A percentile compares a stretch with the other conserved stretches of the same genome.
These are phyloP conservation scores for Solanum chilense DNA, from an alignment of 257 asterid species.

Conservation along the genomic window DNA sequence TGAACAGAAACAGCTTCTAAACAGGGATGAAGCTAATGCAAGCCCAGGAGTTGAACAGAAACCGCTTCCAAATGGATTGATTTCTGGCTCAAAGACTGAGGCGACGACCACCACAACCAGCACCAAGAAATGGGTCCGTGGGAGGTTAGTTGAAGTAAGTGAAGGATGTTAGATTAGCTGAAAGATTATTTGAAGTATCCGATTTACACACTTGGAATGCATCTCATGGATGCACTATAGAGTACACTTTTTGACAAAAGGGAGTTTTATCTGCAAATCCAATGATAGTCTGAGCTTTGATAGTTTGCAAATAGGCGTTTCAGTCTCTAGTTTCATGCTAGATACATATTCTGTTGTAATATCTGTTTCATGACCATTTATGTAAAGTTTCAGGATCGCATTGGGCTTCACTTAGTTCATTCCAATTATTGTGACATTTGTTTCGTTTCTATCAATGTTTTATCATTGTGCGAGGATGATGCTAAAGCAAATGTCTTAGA, in stretches of 20 bases:
- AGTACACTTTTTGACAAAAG: not conserved
- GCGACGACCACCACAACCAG: not conserved
- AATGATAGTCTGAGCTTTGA: not conserved
- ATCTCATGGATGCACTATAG: conserved; percentile 19
- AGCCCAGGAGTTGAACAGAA: conserved; percentile 9
- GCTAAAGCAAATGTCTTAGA: not conserved
- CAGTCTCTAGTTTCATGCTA: not conserved
- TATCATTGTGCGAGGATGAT: not conserved
- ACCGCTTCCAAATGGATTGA: conserved; percentile 12
- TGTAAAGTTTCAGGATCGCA: not conserved
- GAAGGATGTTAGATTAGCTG: conserved; percentile 42
- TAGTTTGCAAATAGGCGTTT: not conserved
- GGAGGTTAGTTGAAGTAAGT: conserved; percentile 66
- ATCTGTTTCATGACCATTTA: not conserved
- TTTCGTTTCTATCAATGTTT: not conserved
- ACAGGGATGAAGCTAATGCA: conserved; percentile 1
- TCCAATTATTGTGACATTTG: not conserved
- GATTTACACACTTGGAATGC: conserved; percentile 1
- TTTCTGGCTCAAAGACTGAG: conserved; percentile 5
- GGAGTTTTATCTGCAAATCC: not conserved
- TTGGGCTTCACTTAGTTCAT: not conserved
- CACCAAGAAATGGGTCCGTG: conserved; percentile 76
- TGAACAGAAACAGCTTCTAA: conserved; percentile 6
- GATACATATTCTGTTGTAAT: not conserved
- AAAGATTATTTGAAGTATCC: not conserved